Evolutionary conservation across 1,139 yeast species (phyloP).

Genomic region (Debaryomyces udenii): DNA sequence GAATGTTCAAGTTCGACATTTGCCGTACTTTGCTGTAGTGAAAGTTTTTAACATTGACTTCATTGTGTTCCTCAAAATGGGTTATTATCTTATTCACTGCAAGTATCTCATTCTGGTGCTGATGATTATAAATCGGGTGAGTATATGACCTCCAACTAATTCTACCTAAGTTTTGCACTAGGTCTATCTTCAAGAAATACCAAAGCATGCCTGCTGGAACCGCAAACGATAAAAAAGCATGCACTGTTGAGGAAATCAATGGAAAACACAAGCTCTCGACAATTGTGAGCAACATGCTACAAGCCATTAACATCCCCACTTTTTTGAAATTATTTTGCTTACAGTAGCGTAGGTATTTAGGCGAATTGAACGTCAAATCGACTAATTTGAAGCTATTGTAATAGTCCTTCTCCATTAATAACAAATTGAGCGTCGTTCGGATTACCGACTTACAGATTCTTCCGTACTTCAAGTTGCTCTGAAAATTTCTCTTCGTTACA

Average conservation of each 20-base stretch:
- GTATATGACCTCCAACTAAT: conserved; percentile 41
- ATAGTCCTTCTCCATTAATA: conserved; percentile 39
- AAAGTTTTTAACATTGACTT: conserved; percentile 41
- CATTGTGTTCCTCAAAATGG: conserved; percentile 45
- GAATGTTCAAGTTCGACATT: conserved; percentile 20
- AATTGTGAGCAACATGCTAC: background rate
- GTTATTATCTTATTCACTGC: conserved; percentile 35
- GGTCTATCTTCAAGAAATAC: conserved; percentile 17
- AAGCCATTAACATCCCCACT: conserved; percentile 1
- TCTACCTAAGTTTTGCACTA: conserved; percentile 27
- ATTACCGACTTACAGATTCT: conserved; percentile 15
- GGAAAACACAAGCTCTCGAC: conserved; percentile 15
- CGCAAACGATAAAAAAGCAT: conserved; percentile 14
- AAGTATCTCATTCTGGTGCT: conserved; percentile 33
- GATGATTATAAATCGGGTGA: conserved; percentile 22
- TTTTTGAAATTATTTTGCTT: background rate
- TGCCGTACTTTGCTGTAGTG: conserved; percentile 38
- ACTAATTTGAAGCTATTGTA: conserved; percentile 34
- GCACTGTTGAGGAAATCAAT: conserved; percentile 14
- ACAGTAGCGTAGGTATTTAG: conserved; percentile 11
- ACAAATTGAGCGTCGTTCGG: conserved; percentile 22
- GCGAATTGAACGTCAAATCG: conserved; percentile 27
- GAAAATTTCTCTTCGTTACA: conserved; percentile 17
- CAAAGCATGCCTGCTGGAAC: conserved; percentile 10
- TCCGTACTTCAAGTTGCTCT: conserved; percentile 5